phyloP scores from a whole-genome alignment of 805 yeast genomes.

The Schwanniomyces sp. region DNA sequence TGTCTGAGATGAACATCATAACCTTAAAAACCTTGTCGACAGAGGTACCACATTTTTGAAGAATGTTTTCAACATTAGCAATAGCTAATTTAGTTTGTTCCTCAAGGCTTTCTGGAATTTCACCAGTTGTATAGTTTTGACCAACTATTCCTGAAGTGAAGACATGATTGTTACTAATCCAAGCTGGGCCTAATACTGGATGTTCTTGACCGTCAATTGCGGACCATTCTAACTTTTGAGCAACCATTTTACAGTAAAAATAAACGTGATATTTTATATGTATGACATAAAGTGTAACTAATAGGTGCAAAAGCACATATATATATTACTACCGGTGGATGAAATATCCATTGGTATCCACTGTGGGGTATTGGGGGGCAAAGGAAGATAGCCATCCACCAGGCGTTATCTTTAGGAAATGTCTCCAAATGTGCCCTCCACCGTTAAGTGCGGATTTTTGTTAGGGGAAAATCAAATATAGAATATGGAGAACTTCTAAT shows the following conservation, averaged over 20 bases:
- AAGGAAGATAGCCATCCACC: neutral
- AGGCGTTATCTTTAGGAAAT: neutral
- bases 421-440: neutral
- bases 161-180: constrained; percentile 27
- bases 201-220: constrained; percentile 30
- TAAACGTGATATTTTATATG: neutral
- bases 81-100: constrained; percentile 49
- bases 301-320: neutral
- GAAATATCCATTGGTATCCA: neutral
- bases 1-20: constrained; percentile 46
- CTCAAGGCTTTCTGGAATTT: constrained; percentile 41
- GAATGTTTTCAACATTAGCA: constrained; percentile 38
- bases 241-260: constrained; percentile 11
- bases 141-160: constrained; percentile 54
- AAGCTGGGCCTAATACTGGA: constrained; percentile 29
- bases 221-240: constrained; percentile 22
- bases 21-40: constrained; percentile 50
- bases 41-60: constrained; percentile 47
- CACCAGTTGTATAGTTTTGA: constrained; percentile 36
- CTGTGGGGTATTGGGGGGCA: neutral
- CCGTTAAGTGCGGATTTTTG: neutral
- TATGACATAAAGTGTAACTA: neutral
- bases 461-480: neutral
- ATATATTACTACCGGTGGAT: neutral
- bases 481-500: neutral